phyloP scores from a whole-genome alignment of 129 eudicot genomes.

The Artemisia argyi region DNA sequence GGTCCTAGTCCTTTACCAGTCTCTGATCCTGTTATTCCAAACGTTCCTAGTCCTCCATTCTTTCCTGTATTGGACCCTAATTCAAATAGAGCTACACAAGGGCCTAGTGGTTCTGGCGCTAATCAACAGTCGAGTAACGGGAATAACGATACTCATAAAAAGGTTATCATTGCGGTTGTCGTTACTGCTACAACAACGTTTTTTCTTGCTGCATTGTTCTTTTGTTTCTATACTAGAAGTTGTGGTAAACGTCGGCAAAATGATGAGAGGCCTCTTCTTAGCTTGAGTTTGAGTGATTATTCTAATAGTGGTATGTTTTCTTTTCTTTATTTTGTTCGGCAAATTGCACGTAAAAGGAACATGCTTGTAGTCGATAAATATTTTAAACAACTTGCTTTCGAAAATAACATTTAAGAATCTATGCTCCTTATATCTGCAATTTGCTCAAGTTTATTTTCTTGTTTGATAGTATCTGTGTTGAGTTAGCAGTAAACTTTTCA shows the following conservation, averaged over 20 bases:
- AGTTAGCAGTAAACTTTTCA: conserved; percentile 32
- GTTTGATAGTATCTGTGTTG: conserved; percentile 19
- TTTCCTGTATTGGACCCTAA: conserved; percentile 16
- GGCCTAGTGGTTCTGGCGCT: conserved; percentile 17
- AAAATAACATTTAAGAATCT: background rate
- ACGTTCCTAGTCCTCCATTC: conserved; percentile 26
- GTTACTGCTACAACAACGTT: conserved; percentile 70
- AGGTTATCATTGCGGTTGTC: conserved; percentile 62
- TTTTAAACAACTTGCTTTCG: background rate
- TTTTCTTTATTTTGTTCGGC: background rate
- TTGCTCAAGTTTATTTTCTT: background rate
- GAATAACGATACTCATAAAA: conserved; percentile 27
- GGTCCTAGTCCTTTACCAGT: conserved; percentile 16
- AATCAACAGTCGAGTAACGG: conserved; percentile 25
- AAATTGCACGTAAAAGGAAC: background rate
- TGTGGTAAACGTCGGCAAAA: conserved; percentile 48
- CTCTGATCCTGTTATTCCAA: conserved; percentile 17
- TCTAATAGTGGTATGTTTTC: conserved; percentile 40
- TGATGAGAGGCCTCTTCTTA: conserved; percentile 80
- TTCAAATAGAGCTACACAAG: conserved; percentile 5
- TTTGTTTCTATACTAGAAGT: conserved; percentile 44
- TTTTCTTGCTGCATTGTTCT: conserved; percentile 50
- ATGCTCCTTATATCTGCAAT: background rate
- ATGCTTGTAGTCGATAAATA: background rate
- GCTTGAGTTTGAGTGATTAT: conserved; percentile 66